A percentile compares a stretch with the other conserved stretches of the same genome.
Conservation (phyloP, 805 yeast genomes). For the Starmerella sirachaensis region DNA sequence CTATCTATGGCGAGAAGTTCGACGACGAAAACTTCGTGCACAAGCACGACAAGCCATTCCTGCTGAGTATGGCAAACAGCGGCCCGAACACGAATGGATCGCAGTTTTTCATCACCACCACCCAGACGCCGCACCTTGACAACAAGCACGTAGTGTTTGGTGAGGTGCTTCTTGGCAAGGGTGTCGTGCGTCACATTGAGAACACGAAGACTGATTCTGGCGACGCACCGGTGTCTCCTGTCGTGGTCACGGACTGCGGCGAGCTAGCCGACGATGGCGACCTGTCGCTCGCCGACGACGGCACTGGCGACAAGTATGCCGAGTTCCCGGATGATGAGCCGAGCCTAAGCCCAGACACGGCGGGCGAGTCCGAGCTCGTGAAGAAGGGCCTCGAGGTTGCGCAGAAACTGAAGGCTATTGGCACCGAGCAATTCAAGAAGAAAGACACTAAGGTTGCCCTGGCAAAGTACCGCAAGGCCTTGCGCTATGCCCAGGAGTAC, state of each 20-base stretch:
- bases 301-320: slow-evolving; percentile 75
- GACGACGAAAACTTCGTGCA: slow-evolving; percentile 79
- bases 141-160: slow-evolving; percentile 97
- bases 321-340: slow-evolving; percentile 65
- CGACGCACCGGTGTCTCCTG: slow-evolving; percentile 63
- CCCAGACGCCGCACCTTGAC: slow-evolving; percentile 84
- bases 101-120: slow-evolving; percentile 89
- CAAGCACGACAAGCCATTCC: slow-evolving; percentile 72
- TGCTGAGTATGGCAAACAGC: slow-evolving; percentile 93
- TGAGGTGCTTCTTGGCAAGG: slow-evolving; percentile 72
- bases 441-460: slow-evolving; percentile 47
- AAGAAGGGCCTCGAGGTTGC: slow-evolving; percentile 49
- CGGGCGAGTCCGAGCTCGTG: slow-evolving; percentile 37
- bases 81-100: slow-evolving; percentile 95
- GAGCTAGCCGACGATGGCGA: slow-evolving; percentile 50
- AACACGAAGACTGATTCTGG: slow-evolving; percentile 47
- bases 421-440: slow-evolving; percentile 60
- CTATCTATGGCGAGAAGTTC: slow-evolving; percentile 72
- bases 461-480: slow-evolving; percentile 62
- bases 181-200: slow-evolving; percentile 69
- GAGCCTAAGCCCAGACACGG: slow-evolving; percentile 39
- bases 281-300: slow-evolving; percentile 54
- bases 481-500: slow-evolving; percentile 55
- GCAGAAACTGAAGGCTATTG: slow-evolving; percentile 56
- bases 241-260: slow-evolving; percentile 70